Evolutionary conservation across 345 rosid genomes (phyloP).

Genomic region (Salix viminalis): DNA sequence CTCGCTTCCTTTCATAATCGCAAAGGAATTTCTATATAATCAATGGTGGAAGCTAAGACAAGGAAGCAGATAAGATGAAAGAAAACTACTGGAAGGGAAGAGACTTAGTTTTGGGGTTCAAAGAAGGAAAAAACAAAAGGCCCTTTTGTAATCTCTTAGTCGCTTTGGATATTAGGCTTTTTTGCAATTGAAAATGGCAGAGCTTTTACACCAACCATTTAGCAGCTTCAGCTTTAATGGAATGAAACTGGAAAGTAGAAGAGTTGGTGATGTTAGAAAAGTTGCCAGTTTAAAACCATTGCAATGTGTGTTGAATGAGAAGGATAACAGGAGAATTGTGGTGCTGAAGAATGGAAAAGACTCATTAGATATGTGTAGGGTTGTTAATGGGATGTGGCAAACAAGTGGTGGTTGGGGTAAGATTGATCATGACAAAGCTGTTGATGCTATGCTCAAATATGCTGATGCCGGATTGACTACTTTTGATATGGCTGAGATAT

Average conservation of each 20-base stretch:
- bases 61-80: conserved; percentile 9
- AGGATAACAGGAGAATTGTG: conserved; percentile 25
- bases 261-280: conserved; percentile 10
- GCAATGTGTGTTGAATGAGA: conserved; percentile 33
- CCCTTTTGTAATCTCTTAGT: not conserved
- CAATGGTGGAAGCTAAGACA: conserved; percentile 3
- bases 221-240: conserved; percentile 25
- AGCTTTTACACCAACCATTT: conserved; percentile 19
- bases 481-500: conserved; percentile 64
- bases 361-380: conserved; percentile 43
- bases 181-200: conserved; percentile 24
- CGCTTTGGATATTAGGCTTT: not conserved
- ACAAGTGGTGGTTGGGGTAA: conserved; percentile 60
- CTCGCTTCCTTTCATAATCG: too few species aligned
- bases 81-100: not conserved
- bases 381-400: conserved; percentile 74
- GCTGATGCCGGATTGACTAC: conserved; percentile 51
- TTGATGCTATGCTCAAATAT: conserved; percentile 53
- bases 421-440: conserved; percentile 39
- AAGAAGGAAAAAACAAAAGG: not conserved
- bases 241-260: conserved; percentile 13
- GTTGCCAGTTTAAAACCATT: conserved; percentile 12
- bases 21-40: not conserved
- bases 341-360: conserved; percentile 51
- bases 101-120: not conserved